A percentile compares a stretch with the other conserved stretches of the same genome.
Evolutionary conservation across 345 rosid species (phyloP).

Genomic region (Gossypium anomalum): DNA sequence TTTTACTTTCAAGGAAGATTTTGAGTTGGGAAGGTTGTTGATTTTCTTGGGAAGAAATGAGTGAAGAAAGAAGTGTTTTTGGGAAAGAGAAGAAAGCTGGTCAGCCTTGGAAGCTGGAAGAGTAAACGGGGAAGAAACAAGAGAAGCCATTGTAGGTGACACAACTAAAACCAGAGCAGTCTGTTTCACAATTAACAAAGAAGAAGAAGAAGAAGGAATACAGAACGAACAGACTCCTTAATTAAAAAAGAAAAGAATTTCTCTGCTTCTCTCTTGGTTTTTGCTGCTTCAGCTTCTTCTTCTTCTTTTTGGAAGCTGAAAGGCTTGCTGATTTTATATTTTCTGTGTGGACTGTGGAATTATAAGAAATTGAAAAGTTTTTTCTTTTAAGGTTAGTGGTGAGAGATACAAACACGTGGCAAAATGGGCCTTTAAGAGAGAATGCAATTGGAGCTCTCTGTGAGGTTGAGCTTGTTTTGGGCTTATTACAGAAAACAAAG

Average conservation of each 20-base stretch:
- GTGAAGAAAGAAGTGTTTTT: slow-evolving; percentile 64
- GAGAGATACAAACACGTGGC: slow-evolving; percentile 67
- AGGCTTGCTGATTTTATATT: slow-evolving; percentile 16
- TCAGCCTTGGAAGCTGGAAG: slow-evolving; percentile 55
- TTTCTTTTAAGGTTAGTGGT: slow-evolving; percentile 50
- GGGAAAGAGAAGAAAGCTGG: slow-evolving; percentile 73
- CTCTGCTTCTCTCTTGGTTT: background rate
- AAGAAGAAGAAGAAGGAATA: slow-evolving; percentile 1
- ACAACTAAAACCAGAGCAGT: slow-evolving; percentile 23
- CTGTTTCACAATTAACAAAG: slow-evolving; percentile 16
- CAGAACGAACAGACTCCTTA: background rate
- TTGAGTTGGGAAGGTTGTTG: slow-evolving; percentile 26
- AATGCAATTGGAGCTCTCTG: slow-evolving; percentile 17
- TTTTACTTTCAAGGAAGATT: slow-evolving; percentile 46
- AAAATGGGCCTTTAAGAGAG: slow-evolving; percentile 22
- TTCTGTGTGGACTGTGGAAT: slow-evolving; percentile 14
- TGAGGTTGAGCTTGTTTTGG: slow-evolving; percentile 51
- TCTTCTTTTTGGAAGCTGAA: background rate
- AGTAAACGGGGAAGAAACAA: slow-evolving; percentile 67
- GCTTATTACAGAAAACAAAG: background rate
- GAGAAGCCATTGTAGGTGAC: slow-evolving; percentile 54
- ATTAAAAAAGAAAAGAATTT: background rate
- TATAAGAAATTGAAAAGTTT: slow-evolving; percentile 28
- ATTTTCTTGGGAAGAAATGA: slow-evolving; percentile 55
- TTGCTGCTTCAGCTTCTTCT: slow-evolving; percentile 6